phyloP scores from a whole-genome alignment of 345 rosid genomes.

The Salix suchowensis region DNA sequence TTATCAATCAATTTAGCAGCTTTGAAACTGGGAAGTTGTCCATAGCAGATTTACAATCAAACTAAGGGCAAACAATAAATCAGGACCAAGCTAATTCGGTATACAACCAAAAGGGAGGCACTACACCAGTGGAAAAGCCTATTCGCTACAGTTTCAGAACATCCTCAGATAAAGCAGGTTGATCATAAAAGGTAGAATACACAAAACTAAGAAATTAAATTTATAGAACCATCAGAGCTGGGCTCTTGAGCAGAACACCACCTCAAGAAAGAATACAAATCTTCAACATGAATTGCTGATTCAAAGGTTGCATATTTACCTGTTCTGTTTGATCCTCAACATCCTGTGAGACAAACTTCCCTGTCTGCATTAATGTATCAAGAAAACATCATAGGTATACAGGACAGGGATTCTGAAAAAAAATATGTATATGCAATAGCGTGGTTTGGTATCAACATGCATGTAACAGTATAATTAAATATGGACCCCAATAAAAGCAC shows the following conservation, averaged over 20 bases:
- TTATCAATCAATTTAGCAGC: background rate
- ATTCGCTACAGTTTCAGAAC: background rate
- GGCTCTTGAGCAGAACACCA: background rate
- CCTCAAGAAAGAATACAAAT: background rate
- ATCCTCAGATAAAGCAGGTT: background rate
- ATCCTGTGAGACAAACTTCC: conserved; percentile 59
- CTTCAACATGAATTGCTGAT: background rate
- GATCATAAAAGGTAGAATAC: background rate
- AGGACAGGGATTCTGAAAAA: background rate
- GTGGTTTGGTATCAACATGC: background rate
- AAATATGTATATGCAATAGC: background rate
- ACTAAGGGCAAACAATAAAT: background rate
- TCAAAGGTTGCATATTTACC: conserved; percentile 37
- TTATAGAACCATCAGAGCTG: background rate
- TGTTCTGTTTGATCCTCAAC: conserved; percentile 86
- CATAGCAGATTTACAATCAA: background rate
- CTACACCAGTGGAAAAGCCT: background rate
- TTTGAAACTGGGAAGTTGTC: background rate
- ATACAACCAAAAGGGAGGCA: background rate
- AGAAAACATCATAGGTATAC: conserved; percentile 10
- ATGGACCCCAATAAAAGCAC: background rate
- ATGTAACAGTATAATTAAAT: background rate
- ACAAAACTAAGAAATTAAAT: background rate
- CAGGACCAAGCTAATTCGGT: background rate
- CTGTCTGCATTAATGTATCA: conserved; percentile 47